A percentile compares a stretch with the other conserved stretches of the same genome.
Evolutionary conservation across 129 eudicot genomes (phyloP).

Genomic region (Saussurea involucrata): DNA sequence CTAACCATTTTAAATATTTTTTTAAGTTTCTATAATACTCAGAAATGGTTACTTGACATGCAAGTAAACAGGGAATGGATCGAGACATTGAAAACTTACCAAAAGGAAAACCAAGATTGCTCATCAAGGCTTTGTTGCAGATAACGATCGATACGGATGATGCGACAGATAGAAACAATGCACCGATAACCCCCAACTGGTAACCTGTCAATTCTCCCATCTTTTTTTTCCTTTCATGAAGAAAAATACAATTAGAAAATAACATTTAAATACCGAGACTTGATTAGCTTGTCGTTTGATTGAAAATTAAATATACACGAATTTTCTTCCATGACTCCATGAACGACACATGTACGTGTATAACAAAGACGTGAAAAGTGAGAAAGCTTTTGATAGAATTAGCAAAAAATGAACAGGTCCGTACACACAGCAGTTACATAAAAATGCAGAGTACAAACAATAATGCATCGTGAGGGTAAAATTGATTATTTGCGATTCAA

Average conservation of each 20-base stretch:
- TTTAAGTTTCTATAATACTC: not conserved
- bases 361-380: not conserved
- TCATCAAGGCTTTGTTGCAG: constrained; percentile 97
- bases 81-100: constrained; percentile 37
- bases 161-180: constrained; percentile 89
- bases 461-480: not conserved
- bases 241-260: not conserved
- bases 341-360: not conserved
- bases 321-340: not conserved
- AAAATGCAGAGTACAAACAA: not conserved
- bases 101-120: constrained; percentile 89
- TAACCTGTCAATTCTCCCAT: constrained; percentile 83
- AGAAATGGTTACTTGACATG: constrained; percentile 18
- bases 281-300: not conserved
- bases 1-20: not conserved
- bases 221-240: constrained; percentile 16
- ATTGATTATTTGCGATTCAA: not conserved
- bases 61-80: constrained; percentile 10
- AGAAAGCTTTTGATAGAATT: not conserved
- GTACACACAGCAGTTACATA: not conserved
- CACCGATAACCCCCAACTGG: constrained; percentile 87
- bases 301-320: not conserved
- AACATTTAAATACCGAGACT: not conserved
- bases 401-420: not conserved
- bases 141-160: constrained; percentile 95